Conservation (phyloP, 2,329 filamentous ascomycete genomes). For the Diaporthe ampelina region DNA sequence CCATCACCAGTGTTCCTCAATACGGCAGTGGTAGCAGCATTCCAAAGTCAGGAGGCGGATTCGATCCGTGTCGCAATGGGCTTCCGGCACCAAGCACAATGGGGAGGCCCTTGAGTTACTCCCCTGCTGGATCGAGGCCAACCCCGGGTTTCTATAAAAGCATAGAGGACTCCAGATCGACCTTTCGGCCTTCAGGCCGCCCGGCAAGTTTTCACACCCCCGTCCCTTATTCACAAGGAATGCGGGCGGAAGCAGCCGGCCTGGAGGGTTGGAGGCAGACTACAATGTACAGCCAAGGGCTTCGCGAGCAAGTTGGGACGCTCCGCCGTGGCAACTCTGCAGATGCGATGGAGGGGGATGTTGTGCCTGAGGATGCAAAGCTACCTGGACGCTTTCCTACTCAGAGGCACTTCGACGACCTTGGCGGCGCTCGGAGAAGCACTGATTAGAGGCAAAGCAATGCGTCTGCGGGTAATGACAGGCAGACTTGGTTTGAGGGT, state of each 20-base stretch:
- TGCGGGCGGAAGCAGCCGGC: not conserved
- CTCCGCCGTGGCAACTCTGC: not conserved
- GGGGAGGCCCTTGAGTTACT: not conserved
- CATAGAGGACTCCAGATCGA: rapidly evolving
- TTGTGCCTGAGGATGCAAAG: not conserved
- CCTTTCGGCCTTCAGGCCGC: too few species aligned
- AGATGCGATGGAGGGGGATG: not conserved
- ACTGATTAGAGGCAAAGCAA: not conserved
- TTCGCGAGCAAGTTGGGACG: not conserved
- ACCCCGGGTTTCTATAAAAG: not conserved
- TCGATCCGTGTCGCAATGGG: too few species aligned
- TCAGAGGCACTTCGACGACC: not conserved
- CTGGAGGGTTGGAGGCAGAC: not conserved
- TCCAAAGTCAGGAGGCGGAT: not conserved
- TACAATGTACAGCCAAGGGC: not conserved
- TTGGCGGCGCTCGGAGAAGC: not conserved
- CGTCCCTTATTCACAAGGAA: not conserved
- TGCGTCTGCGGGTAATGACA: not conserved
- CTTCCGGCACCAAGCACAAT: not conserved
- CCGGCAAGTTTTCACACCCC: not conserved
- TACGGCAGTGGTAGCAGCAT: too few species aligned
- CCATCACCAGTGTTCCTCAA: too few species aligned
- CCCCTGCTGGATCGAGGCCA: not conserved
- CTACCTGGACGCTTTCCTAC: not conserved
- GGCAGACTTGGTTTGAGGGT: too few species aligned